phyloP scores from a whole-genome alignment of 352 stramenopile genomes.

The Globisporangium paddicum region DNA sequence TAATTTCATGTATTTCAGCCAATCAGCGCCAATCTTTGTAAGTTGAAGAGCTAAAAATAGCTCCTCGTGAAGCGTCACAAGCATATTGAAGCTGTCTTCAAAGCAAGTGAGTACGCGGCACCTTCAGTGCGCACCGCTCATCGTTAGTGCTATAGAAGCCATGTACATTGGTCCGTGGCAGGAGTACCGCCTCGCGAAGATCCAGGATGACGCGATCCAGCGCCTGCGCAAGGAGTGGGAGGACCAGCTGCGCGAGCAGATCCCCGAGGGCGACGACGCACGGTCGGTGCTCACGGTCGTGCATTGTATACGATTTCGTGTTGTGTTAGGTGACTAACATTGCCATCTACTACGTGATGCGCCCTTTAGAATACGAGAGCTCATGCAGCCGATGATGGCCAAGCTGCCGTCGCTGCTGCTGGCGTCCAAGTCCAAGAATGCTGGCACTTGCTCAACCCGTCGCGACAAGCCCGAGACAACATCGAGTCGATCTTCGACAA shows the following conservation, averaged over 20 bases:
- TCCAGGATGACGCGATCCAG: slow-evolving; percentile 77
- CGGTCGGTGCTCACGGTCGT: slow-evolving; percentile 15
- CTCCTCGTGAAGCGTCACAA: not conserved
- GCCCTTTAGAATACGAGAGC: slow-evolving; percentile 48
- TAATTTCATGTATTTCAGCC: slow-evolving; percentile 10
- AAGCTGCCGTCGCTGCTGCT: slow-evolving; percentile 70
- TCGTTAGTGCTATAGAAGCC: not conserved
- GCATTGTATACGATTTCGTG: not conserved
- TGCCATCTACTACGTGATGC: not conserved
- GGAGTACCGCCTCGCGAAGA: slow-evolving; percentile 80
- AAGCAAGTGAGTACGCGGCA: not conserved
- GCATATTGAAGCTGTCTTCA: not conserved
- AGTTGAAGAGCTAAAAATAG: not conserved
- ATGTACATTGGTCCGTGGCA: slow-evolving; percentile 88
- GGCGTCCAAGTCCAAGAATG: slow-evolving; percentile 30
- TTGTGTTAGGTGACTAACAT: not conserved
- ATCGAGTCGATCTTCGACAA: slow-evolving; percentile 1
- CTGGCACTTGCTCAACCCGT: not conserved
- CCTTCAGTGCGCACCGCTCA: not conserved
- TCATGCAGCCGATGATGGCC: slow-evolving; percentile 74
- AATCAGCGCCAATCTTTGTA: not conserved
- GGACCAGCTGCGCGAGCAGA: slow-evolving; percentile 44
- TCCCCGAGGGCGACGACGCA: slow-evolving; percentile 39
- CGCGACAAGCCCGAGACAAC: slow-evolving; percentile 10
- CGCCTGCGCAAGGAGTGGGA: slow-evolving; percentile 62